phyloP scores from a whole-genome alignment of 495 filamentous ascomycete genomes.

The Daldinia vernicosa region DNA sequence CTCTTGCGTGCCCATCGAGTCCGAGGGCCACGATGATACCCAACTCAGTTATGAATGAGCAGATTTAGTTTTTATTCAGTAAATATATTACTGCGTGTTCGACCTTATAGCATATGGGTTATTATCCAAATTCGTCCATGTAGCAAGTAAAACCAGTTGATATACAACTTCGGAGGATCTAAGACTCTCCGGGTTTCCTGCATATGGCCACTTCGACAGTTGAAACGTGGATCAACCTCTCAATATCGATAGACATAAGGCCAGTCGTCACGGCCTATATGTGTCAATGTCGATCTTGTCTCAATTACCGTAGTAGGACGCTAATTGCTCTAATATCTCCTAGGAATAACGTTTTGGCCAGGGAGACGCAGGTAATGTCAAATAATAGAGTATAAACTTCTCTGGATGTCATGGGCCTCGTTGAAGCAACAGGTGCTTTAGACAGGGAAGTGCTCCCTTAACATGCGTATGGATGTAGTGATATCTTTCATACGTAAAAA shows the following conservation, averaged over 20 bases:
- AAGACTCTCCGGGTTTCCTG: neutral
- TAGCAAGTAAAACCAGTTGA: neutral
- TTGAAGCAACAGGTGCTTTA: neutral
- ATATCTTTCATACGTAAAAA: neutral
- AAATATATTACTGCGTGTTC: neutral
- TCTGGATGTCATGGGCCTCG: neutral
- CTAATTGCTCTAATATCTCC: neutral
- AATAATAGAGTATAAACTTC: neutral
- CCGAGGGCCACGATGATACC: constrained; percentile 28
- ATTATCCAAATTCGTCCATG: neutral
- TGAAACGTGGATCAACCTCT: neutral
- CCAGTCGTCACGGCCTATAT: neutral
- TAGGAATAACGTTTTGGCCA: neutral
- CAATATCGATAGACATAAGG: neutral
- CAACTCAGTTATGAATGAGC: constrained; percentile 32
- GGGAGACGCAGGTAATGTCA: neutral
- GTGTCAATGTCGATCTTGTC: neutral
- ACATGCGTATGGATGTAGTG: neutral
- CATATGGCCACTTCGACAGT: neutral
- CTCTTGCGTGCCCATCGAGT: constrained; percentile 2
- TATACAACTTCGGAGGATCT: neutral
- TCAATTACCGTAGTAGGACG: neutral
- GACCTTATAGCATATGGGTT: neutral
- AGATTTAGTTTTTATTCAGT: constrained; percentile 15
- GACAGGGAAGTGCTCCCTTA: neutral